Evolutionary conservation across 495 filamentous ascomycete species (phyloP).

Genomic region (Talaromyces adpressus): DNA sequence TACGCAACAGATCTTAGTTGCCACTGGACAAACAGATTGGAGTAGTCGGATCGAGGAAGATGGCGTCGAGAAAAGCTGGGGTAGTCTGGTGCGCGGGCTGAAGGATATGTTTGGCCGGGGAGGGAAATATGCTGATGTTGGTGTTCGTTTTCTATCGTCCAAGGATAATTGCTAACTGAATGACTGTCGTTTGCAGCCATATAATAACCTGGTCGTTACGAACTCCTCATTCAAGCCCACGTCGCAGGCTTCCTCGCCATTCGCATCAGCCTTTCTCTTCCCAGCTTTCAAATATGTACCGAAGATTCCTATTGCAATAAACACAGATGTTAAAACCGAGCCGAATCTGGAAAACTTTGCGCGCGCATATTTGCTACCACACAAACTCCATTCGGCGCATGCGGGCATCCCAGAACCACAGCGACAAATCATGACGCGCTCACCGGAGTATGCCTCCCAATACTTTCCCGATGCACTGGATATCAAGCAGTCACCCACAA

Average conservation of each 20-base stretch:
- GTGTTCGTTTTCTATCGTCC: slow-evolving; percentile 5
- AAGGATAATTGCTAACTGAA: slow-evolving; percentile 1
- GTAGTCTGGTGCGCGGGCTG: slow-evolving; percentile 63
- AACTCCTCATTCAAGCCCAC: slow-evolving; percentile 60
- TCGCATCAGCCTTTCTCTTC: slow-evolving; percentile 63
- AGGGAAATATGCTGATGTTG: slow-evolving; percentile 64
- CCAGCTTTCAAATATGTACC: slow-evolving; percentile 75
- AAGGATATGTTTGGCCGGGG: slow-evolving; percentile 59
- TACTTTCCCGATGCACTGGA: slow-evolving; percentile 38
- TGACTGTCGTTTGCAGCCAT: slow-evolving; percentile 49
- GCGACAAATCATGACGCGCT: slow-evolving; percentile 22
- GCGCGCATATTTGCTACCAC: slow-evolving; percentile 41
- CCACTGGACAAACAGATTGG: slow-evolving; percentile 79
- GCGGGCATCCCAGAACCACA: slow-evolving; percentile 36
- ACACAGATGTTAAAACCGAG: slow-evolving; percentile 7
- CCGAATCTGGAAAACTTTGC: slow-evolving; percentile 28
- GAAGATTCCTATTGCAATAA: slow-evolving; percentile 41
- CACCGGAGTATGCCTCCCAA: slow-evolving; percentile 21
- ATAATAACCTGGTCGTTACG: slow-evolving; percentile 67
- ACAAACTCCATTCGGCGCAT: slow-evolving; percentile 51
- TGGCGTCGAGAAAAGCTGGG: slow-evolving; percentile 27
- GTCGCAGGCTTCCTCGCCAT: slow-evolving; percentile 23
- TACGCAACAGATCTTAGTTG: slow-evolving; percentile 73
- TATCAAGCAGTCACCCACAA: slow-evolving; percentile 55
- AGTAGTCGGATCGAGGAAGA: slow-evolving; percentile 62